Evolutionary conservation across 176 grass and related monocot species (phyloP), one percentile per base, ranked within the genome.

Genomic region (Carex cristatella): DNA sequence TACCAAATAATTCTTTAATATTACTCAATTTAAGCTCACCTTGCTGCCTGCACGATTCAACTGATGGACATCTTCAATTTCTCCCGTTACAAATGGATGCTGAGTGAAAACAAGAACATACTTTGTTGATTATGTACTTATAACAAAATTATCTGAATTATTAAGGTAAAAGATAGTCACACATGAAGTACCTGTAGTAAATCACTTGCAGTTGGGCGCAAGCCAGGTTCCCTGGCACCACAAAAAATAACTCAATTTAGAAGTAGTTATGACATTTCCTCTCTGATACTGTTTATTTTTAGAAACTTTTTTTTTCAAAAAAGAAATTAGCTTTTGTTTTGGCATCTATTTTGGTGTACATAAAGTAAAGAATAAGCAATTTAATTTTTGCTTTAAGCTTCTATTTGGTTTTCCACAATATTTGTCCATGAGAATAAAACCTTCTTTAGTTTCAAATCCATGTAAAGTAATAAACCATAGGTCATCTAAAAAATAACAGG

Each of bases 21-120:
- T 28, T 28, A 51, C 46, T 51, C 4, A 53, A 86, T 35, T 56
- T 60, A 80, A 75, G 51, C 5, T 85, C 67, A 99, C 96, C 90
- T 89, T 86, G 66, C 79, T 71, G 79, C 61, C 37, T 75, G 81
- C 40, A 14, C 23, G 85, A 85, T 89, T 89, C 61, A 84, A 79
- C 81, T 80, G 78, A 63, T 90, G 89, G 7, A 61, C 54, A 44
- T 92, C 74, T 3, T 82, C 79, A 18, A 83, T 70, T 83, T 99
- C 88, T 86, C 90, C 91, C 23, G 93, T 95, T 84, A 99, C 93
- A 88, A 99, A 99, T 46, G 93, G 90, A 86, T 99, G 96, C 96
- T 99, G 85, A 64, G 87, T 85, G 23, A 81, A 87, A 84, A 80
- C 54, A 80, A 87, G 89, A 81, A 83, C 86, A 49, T 86, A 67